A percentile compares a stretch with the other conserved stretches of the same genome.
Evolutionary conservation across 208 protist genomes (phyloP).

Genomic region (Wallacemonas sp.): DNA sequence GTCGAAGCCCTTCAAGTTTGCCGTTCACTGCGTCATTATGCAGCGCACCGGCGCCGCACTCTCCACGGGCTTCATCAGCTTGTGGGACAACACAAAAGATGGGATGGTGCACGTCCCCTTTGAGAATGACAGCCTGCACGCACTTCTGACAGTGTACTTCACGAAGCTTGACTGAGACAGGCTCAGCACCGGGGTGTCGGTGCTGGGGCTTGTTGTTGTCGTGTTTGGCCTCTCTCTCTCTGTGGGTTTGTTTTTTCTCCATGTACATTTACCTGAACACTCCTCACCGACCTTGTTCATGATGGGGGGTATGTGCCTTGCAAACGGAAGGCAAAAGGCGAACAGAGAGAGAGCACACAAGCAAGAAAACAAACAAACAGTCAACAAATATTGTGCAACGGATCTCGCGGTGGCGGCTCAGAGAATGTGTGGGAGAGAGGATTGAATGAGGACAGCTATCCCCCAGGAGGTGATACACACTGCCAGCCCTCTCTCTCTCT

Average conservation of each 20-base stretch:
- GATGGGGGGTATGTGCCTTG: no score
- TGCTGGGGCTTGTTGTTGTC: constrained; percentile 2
- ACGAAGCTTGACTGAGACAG: constrained; percentile 88
- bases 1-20: constrained; percentile 94
- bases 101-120: constrained; percentile 86
- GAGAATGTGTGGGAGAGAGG: no score
- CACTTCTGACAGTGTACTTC: constrained; percentile 87
- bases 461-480: no score
- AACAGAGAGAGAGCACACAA: no score
- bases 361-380: constrained; percentile 3
- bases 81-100: constrained; percentile 94
- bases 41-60: constrained; percentile 91
- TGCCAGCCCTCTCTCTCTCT: no score
- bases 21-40: constrained; percentile 89
- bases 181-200: not conserved
- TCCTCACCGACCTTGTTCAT: no score
- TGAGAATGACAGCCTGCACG: constrained; percentile 85
- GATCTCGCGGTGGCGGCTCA: no score
- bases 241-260: constrained; percentile 6
- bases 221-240: not conserved
- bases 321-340: no score
- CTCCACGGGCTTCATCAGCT: constrained; percentile 83
- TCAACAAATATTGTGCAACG: not conserved
- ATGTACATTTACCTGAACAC: no score
- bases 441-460: no score